Base-by-base conservation (phyloP, 1,139 yeast species). In the Protomyces arabidopsidicola region DNA sequence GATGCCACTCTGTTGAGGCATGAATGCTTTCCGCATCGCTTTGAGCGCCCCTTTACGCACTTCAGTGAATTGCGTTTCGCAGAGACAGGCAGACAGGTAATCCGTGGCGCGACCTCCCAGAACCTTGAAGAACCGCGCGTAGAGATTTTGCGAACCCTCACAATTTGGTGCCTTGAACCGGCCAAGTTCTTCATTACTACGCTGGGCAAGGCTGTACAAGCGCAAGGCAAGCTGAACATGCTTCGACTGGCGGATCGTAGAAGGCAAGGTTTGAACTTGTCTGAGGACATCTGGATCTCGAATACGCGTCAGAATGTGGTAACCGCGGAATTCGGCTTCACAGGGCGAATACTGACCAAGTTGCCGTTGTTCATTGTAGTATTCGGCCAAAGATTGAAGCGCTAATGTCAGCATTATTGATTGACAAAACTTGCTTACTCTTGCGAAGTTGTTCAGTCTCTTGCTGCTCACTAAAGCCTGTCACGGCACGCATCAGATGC, bases 361-460 rank as follows among this genome's bases (percentile, higher is more conserved):
- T 50, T 84, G 82, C 55, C 96, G 77, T 9, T 87, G 86, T 70
- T 89, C 96, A 65, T 85, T 84, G 71, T 95, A 95, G 70, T 90
- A 88, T 73, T 95, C 97, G 18, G 89, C 82, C 48, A 95, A 78
- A 0, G 98, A 88, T 71, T 93, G 97, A 53, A 95, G 75, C 0
- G 97, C 89, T 67, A 16, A 35, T 12, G 57, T 63, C 20, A 60
- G 55, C 61, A 22, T 45, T n/a, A n/a, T 4, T 12, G 51, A 9
- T 20, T 4, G 42, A n/a, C 42, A 20, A 4, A 57, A 10, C 14
- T 10, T 8, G 6, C 59, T 14, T 35, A 67, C 68, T 66, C 72
- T 95, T 95, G 72, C 90, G 90, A 72, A 93, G 82, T 73, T 95
- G 98, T 73, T 95, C 98, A 45, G 93, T 73, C 75, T 95, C 98